Conservation (phyloP, 2,329 filamentous ascomycete species). For the Ophiostoma pallidulum region DNA sequence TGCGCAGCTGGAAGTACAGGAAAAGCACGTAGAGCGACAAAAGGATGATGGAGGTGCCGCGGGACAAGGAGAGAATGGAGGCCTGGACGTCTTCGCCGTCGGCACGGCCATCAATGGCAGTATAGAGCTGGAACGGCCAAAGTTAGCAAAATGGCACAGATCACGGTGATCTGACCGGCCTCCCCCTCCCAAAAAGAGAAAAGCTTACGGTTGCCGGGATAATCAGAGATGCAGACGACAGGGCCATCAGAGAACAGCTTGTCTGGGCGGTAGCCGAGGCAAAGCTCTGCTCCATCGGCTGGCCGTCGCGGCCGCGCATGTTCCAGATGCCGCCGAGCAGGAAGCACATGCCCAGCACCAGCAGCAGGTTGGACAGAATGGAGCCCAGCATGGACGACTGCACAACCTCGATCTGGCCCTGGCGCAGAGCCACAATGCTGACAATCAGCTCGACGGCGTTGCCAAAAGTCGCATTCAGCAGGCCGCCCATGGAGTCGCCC, state of each 20-base stretch:
- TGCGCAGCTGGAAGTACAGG: slow-evolving; percentile 67
- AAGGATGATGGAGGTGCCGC: slow-evolving; percentile 66
- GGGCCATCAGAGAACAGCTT: slow-evolving; percentile 63
- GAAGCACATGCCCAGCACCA: slow-evolving; percentile 87
- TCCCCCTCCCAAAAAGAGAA: no score
- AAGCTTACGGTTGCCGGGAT: slow-evolving; percentile 58
- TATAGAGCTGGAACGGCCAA: slow-evolving; percentile 45
- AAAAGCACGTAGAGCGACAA: slow-evolving; percentile 67
- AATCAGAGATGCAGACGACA: slow-evolving; percentile 68
- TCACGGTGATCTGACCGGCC: no score
- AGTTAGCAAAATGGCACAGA: slow-evolving; percentile 2
- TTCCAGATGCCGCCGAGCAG: slow-evolving; percentile 62
- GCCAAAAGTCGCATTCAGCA: slow-evolving; percentile 69
- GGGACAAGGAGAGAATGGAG: slow-evolving; percentile 62
- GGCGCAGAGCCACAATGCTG: slow-evolving; percentile 79
- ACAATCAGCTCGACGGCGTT: slow-evolving; percentile 75
- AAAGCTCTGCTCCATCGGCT: slow-evolving; percentile 59
- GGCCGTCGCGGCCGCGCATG: slow-evolving; percentile 45
- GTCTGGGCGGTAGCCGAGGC: slow-evolving; percentile 70
- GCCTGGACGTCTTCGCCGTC: slow-evolving; percentile 33
- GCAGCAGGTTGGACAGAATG: slow-evolving; percentile 80
- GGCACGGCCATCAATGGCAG: slow-evolving; percentile 43
- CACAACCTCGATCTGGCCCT: slow-evolving; percentile 80
- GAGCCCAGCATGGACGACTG: slow-evolving; percentile 87
- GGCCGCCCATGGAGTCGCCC: slow-evolving; percentile 63